phyloP scores from a whole-genome alignment of 495 filamentous ascomycete species.

The Penicillium maclennaniae region DNA sequence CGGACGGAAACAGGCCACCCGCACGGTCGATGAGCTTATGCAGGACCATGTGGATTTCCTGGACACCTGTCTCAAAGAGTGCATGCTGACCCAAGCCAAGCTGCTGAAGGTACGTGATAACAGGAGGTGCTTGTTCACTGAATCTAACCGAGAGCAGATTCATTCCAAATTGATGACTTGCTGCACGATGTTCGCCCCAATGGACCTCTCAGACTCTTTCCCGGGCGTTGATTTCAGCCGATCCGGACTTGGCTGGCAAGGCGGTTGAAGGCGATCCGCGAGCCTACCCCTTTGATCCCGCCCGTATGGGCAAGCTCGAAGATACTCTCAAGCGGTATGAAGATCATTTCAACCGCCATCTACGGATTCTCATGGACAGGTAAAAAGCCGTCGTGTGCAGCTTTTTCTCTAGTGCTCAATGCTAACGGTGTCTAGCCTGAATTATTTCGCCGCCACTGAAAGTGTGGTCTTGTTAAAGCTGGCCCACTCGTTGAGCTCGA shows the following conservation, averaged over 20 bases:
- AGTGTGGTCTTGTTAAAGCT: conserved; percentile 89
- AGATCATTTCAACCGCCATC: conserved; percentile 81
- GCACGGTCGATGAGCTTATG: conserved; percentile 97
- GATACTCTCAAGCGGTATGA: conserved; percentile 87
- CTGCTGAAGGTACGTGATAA: conserved; percentile 67
- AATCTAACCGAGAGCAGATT: conserved; percentile 55
- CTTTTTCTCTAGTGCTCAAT: neutral
- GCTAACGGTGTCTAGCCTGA: conserved; percentile 49
- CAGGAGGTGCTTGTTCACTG: neutral
- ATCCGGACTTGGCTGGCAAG: conserved; percentile 63
- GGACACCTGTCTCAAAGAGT: conserved; percentile 96
- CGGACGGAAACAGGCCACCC: conserved; percentile 53
- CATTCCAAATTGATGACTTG: conserved; percentile 92
- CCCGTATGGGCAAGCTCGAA: conserved; percentile 70
- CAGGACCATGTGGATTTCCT: conserved; percentile 98
- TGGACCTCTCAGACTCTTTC: conserved; percentile 74
- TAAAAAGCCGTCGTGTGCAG: conserved; percentile 15
- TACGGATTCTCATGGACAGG: conserved; percentile 89
- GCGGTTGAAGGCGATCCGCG: conserved; percentile 32
- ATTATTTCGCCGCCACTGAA: conserved; percentile 96
- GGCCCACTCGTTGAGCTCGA: conserved; percentile 45
- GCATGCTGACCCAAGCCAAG: conserved; percentile 96
- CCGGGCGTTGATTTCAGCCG: conserved; percentile 70
- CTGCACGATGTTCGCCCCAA: conserved; percentile 82
- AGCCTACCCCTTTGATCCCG: conserved; percentile 52